Evolutionary conservation across 805 yeast species (phyloP).

Genomic region (Spathaspora sp.): DNA sequence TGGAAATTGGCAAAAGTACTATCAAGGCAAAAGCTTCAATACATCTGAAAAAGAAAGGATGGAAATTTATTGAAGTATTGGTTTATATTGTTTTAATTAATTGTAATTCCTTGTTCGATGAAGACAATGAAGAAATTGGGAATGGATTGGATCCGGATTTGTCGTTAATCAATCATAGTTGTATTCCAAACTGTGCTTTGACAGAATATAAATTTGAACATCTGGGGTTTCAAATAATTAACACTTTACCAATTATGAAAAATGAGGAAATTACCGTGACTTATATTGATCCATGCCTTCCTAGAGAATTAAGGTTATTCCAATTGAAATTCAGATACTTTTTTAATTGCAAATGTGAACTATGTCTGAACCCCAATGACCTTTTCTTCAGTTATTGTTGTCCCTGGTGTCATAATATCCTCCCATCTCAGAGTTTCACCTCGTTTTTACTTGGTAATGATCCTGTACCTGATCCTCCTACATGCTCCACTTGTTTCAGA

Average conservation of each 20-base stretch:
- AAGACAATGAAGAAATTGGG: constrained; percentile 25
- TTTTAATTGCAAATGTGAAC: constrained; percentile 30
- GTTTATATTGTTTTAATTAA: constrained; percentile 14
- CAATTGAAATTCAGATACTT: constrained; percentile 22
- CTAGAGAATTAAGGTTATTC: constrained; percentile 22
- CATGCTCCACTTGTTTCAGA: not conserved
- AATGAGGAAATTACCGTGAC: constrained; percentile 27
- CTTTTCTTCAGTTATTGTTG: constrained; percentile 13
- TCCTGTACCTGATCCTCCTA: not conserved
- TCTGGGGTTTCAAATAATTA: constrained; percentile 10
- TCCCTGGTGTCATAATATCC: not conserved
- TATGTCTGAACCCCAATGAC: constrained; percentile 22
- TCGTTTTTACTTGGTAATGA: not conserved
- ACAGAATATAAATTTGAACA: constrained; percentile 11
- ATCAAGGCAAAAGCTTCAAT: not conserved
- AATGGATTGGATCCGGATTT: constrained; percentile 32
- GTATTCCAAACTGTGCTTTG: constrained; percentile 30
- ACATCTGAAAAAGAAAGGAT: not conserved
- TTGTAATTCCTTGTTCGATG: constrained; percentile 21
- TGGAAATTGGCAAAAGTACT: not conserved
- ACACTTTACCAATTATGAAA: constrained; percentile 13
- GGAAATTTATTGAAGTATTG: constrained; percentile 5
- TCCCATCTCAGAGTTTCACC: not conserved
- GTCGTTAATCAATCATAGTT: constrained; percentile 39
- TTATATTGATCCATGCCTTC: constrained; percentile 23